These are phyloP conservation scores for Caloboletus firmus DNA, from an alignment of 1,284 basidiomycete genomes.

Conservation along the genomic window DNA sequence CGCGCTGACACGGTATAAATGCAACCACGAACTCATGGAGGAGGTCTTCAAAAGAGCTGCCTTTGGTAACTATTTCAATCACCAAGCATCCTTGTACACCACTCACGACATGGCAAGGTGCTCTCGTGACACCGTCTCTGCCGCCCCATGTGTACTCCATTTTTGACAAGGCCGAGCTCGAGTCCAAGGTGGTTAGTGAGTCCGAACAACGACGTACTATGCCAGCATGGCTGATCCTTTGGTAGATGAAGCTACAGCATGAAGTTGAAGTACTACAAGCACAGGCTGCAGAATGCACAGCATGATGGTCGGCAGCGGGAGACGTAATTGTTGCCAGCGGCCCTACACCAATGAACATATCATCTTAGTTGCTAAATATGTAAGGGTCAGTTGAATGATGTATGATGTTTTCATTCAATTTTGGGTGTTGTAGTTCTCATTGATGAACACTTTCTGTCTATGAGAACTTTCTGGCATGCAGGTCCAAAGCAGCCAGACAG, in stretches of 20 bases:
- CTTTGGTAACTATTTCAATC: slow-evolving; percentile 46
- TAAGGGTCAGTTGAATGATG: neutral
- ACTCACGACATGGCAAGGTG: slow-evolving; percentile 39
- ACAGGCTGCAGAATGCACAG: slow-evolving; percentile 37
- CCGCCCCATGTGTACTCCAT: slow-evolving; percentile 55
- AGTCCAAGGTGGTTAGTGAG: slow-evolving; percentile 54
- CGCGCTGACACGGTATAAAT: slow-evolving; percentile 66
- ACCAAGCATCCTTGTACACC: neutral
- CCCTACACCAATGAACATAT: slow-evolving; percentile 36
- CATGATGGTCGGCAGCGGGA: slow-evolving; percentile 30
- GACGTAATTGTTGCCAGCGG: slow-evolving; percentile 36
- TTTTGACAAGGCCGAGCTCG: slow-evolving; percentile 59
- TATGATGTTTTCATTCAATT: no score
- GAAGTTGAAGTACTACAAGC: slow-evolving; percentile 30
- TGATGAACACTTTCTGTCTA: neutral
- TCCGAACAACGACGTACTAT: neutral
- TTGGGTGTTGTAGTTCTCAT: neutral
- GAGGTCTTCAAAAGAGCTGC: slow-evolving; percentile 73
- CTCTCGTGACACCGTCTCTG: slow-evolving; percentile 42
- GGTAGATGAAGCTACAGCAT: slow-evolving; percentile 29
- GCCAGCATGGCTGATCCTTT: neutral
- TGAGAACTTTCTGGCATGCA: no score
- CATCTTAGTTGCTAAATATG: slow-evolving; percentile 6
- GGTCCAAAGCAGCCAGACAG: no score
- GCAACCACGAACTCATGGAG: slow-evolving; percentile 81